phyloP scores from a whole-genome alignment of 2,329 filamentous ascomycete species.

The Paracorniculantispora psalliotae region DNA sequence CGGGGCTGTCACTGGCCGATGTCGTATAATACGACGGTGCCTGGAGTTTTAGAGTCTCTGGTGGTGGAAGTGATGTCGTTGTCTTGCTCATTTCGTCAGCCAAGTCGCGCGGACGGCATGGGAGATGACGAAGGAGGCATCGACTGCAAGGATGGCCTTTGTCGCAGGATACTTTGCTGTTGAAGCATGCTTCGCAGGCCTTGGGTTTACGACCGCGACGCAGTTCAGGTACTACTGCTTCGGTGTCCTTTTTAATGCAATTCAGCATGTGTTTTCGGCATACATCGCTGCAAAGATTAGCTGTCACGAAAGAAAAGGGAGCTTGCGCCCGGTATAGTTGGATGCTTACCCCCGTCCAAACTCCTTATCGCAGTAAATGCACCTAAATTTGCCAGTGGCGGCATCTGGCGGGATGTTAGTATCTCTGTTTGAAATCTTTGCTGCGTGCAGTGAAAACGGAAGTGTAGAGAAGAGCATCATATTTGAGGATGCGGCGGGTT shows the following conservation, averaged over 20 bases:
- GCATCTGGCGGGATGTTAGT: constrained; percentile 10
- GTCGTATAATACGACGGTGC: background rate
- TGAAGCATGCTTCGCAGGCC: constrained; percentile 26
- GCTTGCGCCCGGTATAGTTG: background rate
- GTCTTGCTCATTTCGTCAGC: background rate
- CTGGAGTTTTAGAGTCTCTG: background rate
- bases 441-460: background rate
- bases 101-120: constrained; percentile 7
- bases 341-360: constrained; percentile 18
- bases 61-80: background rate
- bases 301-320: background rate
- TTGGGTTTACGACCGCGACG: constrained; percentile 24
- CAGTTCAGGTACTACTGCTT: constrained; percentile 16
- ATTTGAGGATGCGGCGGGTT: fast-evolving
- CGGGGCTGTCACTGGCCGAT: background rate
- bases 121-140: constrained; percentile 19
- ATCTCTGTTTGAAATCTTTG: background rate
- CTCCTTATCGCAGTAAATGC: constrained; percentile 19
- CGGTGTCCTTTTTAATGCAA: constrained; percentile 18
- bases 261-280: constrained; percentile 23
- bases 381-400: constrained; percentile 15
- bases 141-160: constrained; percentile 21
- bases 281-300: constrained; percentile 17
- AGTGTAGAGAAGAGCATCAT: background rate
- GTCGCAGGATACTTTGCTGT: constrained; percentile 26